Evolutionary conservation across 768 basidiomycete species (phyloP).

Genomic region (Amanita muscaria): DNA sequence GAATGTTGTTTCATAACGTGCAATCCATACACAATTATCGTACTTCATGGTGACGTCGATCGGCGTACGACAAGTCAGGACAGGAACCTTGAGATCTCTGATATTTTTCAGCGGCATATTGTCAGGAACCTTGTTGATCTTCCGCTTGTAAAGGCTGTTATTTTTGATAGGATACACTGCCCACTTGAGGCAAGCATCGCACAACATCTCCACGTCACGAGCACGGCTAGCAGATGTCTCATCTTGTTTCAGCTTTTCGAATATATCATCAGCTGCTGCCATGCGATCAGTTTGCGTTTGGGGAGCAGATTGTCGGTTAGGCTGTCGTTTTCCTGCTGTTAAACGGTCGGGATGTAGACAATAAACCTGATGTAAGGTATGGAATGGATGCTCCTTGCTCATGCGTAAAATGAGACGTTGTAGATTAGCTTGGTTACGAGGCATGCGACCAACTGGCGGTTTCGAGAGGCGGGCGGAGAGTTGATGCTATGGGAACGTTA

Average conservation of each 20-base stretch:
- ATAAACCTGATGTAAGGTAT: constrained; percentile 84
- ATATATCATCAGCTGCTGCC: constrained; percentile 55
- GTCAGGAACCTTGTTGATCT: constrained; percentile 32
- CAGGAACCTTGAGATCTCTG: constrained; percentile 60
- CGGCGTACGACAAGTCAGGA: constrained; percentile 64
- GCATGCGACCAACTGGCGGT: constrained; percentile 18
- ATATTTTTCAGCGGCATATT: constrained; percentile 39
- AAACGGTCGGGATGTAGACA: constrained; percentile 43
- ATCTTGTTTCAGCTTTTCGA: constrained; percentile 42
- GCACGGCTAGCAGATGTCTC: constrained; percentile 29
- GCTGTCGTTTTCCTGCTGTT: constrained; percentile 30
- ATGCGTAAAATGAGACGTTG: constrained; percentile 62
- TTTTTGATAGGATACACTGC: constrained; percentile 50
- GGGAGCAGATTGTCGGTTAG: constrained; percentile 32
- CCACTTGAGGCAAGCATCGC: constrained; percentile 64
- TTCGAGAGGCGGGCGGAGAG: constrained; percentile 80
- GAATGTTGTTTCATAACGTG: constrained; percentile 50
- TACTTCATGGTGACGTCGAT: constrained; percentile 69
- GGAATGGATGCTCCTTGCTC: constrained; percentile 89
- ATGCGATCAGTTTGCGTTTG: constrained; percentile 49
- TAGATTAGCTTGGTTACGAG: constrained; percentile 48
- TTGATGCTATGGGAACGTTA: constrained; percentile 49
- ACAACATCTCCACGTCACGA: constrained; percentile 47
- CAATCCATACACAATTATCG: constrained; percentile 59
- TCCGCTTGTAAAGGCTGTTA: constrained; percentile 13